Conservation (phyloP, 2,329 filamentous ascomycete species). For the Amylocarpus encephaloides region DNA sequence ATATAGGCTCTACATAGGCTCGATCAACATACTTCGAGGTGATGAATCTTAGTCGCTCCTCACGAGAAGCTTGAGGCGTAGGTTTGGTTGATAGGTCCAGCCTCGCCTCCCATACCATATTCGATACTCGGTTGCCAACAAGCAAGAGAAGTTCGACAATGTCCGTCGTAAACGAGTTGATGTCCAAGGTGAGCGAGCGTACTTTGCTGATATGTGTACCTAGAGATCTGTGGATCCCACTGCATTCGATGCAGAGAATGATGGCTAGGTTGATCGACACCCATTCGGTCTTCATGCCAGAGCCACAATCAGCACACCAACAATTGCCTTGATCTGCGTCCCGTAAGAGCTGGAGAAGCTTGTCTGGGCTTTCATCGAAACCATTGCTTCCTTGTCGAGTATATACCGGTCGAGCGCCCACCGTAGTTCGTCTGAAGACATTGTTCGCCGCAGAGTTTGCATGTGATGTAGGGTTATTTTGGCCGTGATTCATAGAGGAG, state of each 20-base stretch:
- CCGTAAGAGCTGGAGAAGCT: constrained; percentile 77
- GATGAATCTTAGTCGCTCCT: constrained; percentile 91
- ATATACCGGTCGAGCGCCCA: constrained; percentile 76
- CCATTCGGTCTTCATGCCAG: constrained; percentile 92
- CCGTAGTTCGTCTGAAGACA: constrained; percentile 80
- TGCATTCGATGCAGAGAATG: constrained; percentile 95
- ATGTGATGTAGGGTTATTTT: constrained; percentile 42
- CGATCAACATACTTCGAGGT: constrained; percentile 89
- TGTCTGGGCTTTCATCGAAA: constrained; percentile 78
- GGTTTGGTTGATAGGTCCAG: constrained; percentile 70
- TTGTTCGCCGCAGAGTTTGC: constrained; percentile 42
- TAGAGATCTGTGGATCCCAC: constrained; percentile 90
- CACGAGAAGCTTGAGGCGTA: constrained; percentile 68
- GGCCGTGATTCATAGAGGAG: constrained; percentile 53
- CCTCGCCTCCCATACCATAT: constrained; percentile 91
- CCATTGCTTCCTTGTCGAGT: constrained; percentile 61
- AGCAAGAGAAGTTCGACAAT: constrained; percentile 90
- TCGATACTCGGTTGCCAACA: constrained; percentile 89
- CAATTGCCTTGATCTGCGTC: constrained; percentile 89
- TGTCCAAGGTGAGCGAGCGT: constrained; percentile 88
- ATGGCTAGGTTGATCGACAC: constrained; percentile 97
- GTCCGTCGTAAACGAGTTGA: constrained; percentile 92
- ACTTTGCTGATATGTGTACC: constrained; percentile 98
- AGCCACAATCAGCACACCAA: constrained; percentile 91
- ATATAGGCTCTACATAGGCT: constrained; percentile 72